phyloP scores from a whole-genome alignment of 2,329 filamentous ascomycete species.

The Epichloe gansuensis region DNA sequence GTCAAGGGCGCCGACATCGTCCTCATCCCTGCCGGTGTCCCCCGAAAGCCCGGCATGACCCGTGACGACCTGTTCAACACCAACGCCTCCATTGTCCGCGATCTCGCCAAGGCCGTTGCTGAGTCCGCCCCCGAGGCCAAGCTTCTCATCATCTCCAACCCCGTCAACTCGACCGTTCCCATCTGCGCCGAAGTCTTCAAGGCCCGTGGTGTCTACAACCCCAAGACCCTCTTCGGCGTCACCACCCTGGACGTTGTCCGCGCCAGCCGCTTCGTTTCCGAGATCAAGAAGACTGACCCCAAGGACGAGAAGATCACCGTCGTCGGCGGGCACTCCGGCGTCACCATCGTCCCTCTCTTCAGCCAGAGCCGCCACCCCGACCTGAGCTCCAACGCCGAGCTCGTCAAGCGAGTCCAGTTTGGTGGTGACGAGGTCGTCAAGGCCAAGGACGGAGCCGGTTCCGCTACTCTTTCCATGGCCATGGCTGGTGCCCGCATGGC shows the following conservation, averaged over 20 bases:
- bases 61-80: conserved; percentile 99
- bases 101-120: conserved; percentile 90
- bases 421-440: conserved; percentile 98
- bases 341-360: conserved; percentile 96
- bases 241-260: conserved; percentile 98
- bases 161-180: conserved; percentile 98
- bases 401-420: conserved; percentile 94
- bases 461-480: conserved; percentile 96
- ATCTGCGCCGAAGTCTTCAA: conserved; percentile 98
- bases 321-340: conserved; percentile 91
- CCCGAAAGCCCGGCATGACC: conserved; percentile 99
- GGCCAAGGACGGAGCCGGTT: conserved; percentile 96
- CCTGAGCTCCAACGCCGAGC: conserved; percentile 63
- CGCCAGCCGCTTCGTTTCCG: conserved; percentile 91
- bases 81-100: conserved; percentile 98
- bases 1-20: conserved; percentile 87
- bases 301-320: conserved; percentile 90
- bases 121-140: conserved; percentile 83
- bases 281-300: conserved; percentile 85
- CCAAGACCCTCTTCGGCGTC: conserved; percentile 97
- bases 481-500: conserved; percentile 79
- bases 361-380: conserved; percentile 82
- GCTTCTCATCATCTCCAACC: conserved; percentile 96
- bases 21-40: conserved; percentile 95
- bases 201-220: conserved; percentile 90